These are phyloP conservation scores for Boletus speciosus DNA, from an alignment of 768 basidiomycete species.

Conservation along the genomic window DNA sequence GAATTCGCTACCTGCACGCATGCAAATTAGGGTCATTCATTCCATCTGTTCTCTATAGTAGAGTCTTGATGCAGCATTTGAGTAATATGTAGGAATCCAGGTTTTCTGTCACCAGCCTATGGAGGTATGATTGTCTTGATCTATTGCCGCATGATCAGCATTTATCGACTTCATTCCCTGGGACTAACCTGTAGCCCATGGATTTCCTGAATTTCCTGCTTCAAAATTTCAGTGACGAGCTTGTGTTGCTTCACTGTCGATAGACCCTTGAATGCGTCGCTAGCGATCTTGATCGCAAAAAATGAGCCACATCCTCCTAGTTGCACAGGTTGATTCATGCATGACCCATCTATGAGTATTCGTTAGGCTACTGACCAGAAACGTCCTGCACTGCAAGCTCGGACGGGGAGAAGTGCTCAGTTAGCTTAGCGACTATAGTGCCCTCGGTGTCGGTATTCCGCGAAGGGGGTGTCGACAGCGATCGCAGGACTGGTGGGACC, in stretches of 20 bases:
- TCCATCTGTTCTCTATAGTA: conserved; percentile 8
- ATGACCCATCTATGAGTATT: not conserved
- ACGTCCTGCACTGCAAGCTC: conserved; percentile 87
- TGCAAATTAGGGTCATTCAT: not conserved
- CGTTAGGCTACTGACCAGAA: conserved; percentile 64
- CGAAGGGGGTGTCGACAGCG: conserved; percentile 22
- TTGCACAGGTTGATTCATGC: conserved; percentile 5
- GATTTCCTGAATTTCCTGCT: conserved; percentile 85
- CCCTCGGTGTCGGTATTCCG: conserved; percentile 41
- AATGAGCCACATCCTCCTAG: conserved; percentile 96
- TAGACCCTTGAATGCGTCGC: conserved; percentile 80
- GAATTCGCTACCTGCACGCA: not conserved
- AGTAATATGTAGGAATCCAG: not conserved
- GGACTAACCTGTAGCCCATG: conserved; percentile 86
- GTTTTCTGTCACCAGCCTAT: conserved; percentile 5
- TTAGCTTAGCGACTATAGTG: conserved; percentile 69
- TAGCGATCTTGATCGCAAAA: conserved; percentile 88
- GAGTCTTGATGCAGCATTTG: conserved; percentile 2
- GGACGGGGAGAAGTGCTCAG: conserved; percentile 70
- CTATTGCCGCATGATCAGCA: conserved; percentile 25
- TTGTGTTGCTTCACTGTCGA: conserved; percentile 91
- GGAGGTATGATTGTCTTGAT: conserved; percentile 41
- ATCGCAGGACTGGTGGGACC: conserved; percentile 26
- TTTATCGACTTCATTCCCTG: not conserved
- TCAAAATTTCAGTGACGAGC: conserved; percentile 80